Conservation (phyloP, 495 filamentous ascomycete genomes). For the Cudoniella acicularis region DNA sequence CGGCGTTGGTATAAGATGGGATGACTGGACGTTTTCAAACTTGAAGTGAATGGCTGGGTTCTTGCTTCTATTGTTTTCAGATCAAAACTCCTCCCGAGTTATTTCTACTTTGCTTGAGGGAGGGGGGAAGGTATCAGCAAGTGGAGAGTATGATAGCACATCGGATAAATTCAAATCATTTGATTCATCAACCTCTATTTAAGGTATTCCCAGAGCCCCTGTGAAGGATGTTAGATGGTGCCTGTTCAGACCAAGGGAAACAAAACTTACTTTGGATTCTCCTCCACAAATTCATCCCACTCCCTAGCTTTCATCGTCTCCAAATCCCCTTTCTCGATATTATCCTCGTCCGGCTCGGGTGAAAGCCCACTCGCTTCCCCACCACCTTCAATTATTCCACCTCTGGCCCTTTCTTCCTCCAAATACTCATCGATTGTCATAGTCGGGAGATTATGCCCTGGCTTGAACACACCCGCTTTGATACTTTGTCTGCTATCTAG, state of each 20-base stretch:
- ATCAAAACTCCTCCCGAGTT: too few relatives aligned
- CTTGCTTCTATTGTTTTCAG: too few relatives aligned
- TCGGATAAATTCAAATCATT: too few relatives aligned
- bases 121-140: too few relatives aligned
- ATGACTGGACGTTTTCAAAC: too few relatives aligned
- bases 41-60: too few relatives aligned
- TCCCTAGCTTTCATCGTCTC: slow-evolving; percentile 90
- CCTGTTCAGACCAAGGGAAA: neutral
- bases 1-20: too few relatives aligned
- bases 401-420: slow-evolving; percentile 80
- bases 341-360: slow-evolving; percentile 81
- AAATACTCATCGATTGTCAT: slow-evolving; percentile 98
- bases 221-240: slow-evolving; percentile 18
- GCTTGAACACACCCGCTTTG: slow-evolving; percentile 79
- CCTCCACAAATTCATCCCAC: slow-evolving; percentile 94
- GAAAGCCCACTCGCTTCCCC: slow-evolving; percentile 69
- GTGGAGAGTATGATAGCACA: too few relatives aligned
- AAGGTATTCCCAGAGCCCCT: slow-evolving; percentile 79
- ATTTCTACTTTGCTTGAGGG: too few relatives aligned
- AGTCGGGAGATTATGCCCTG: slow-evolving; percentile 89
- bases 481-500: slow-evolving; percentile 73
- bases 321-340: slow-evolving; percentile 75
- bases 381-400: slow-evolving; percentile 90
- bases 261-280: slow-evolving; percentile 64
- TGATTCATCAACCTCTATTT: slow-evolving; percentile 62